Evolutionary conservation across 306 rosid genomes (phyloP).

Genomic region (Lotus japonicus): DNA sequence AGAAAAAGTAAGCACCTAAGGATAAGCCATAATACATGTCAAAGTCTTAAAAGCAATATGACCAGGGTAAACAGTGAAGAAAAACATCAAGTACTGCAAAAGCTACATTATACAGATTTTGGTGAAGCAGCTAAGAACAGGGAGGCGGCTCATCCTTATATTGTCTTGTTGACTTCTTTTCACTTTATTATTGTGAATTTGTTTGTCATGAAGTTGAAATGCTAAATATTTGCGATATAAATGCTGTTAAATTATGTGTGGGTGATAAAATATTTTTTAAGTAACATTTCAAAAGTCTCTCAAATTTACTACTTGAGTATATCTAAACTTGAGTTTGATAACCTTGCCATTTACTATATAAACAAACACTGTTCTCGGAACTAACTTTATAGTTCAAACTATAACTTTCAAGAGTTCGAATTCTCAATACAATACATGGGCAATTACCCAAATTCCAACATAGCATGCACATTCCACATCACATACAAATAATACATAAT

Average conservation of each 20-base stretch:
- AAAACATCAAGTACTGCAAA: neutral
- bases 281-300: neutral
- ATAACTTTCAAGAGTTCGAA: neutral
- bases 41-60: too few relatives aligned
- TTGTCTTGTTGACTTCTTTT: neutral
- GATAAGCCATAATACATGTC: too few relatives aligned
- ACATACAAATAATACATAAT: neutral
- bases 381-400: neutral
- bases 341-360: neutral
- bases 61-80: conserved; percentile 1
- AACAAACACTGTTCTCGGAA: neutral
- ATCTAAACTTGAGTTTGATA: conserved; percentile 5
- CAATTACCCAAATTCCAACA: neutral
- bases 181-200: neutral
- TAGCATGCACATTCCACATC: neutral
- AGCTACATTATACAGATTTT: neutral
- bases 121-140: neutral
- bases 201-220: neutral
- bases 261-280: neutral
- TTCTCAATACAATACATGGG: neutral
- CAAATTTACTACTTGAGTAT: neutral
- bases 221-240: neutral
- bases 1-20: neutral
- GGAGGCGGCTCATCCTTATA: neutral
- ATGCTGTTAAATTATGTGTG: conserved; percentile 6